Evolutionary conservation across 2,329 filamentous ascomycete genomes (phyloP), one percentile per base, ranked within the genome.

Genomic region (Aspergillus quadrilineatus): DNA sequence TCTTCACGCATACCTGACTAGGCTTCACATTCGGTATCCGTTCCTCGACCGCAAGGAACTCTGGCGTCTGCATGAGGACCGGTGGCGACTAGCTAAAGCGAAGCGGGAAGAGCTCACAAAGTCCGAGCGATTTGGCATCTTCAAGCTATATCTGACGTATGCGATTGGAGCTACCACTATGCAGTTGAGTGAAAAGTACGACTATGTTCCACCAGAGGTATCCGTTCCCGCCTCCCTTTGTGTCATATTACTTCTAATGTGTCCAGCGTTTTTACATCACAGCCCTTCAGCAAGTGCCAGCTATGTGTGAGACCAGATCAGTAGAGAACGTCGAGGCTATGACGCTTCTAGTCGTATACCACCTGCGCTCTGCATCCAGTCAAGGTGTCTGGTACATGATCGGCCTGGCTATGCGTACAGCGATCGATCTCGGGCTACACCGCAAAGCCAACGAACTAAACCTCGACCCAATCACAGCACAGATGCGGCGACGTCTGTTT

Each of bases 361-460:
- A 82, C 62, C 69, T 82, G 2, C 75, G 80, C 6, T 80, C 77
- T 1, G 74, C 77, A 8, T 80, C 79, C 0, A 79, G 78, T 32
- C 77, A 79, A 56, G 80, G 79, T 7, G 73, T 82, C 48, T 82
- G 79, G 80, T 82, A 82, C 62, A 79, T 82, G 74, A 79, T 81
- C 42, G 80, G 80, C 10, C 71, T 82, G 15, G 79, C 80, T 2
- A 82, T 82, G 77, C 75, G 79, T 41, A 82, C 78, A 6, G 78
- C 77, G 52, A 80, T 82, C 48, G 80, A 82, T 55, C 70, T 82
- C 3, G 80, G 80, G 4, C 69, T 82, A 29, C 80, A 82, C 57
- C 72, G 78, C 45, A 78, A 76, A 54, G 75, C 77, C 41, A 75
- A 78, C 55, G 77, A 80, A 57, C 66, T 64, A 29, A 71, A 71